Evolutionary conservation across 352 stramenopile genomes (phyloP).

Genomic region (Globisporangium camurandrum): DNA sequence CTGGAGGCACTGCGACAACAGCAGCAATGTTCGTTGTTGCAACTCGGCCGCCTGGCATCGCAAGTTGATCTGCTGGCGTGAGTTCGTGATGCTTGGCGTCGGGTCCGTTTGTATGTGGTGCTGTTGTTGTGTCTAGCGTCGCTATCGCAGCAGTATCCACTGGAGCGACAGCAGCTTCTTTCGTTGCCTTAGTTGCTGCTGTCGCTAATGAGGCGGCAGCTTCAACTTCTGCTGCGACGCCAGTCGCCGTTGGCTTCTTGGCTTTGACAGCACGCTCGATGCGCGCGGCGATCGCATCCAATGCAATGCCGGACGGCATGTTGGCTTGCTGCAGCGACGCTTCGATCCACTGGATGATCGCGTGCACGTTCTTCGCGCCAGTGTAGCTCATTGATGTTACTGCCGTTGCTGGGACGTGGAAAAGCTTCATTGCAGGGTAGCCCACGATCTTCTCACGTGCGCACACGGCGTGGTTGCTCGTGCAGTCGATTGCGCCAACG

Average conservation of each 20-base stretch:
- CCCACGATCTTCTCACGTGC: slow-evolving; percentile 44
- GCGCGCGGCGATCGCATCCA: slow-evolving; percentile 33
- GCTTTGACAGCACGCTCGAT: slow-evolving; percentile 35
- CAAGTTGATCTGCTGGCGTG: background rate
- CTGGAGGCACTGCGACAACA: too few species aligned
- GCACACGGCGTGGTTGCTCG: slow-evolving; percentile 43
- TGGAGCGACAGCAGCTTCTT: background rate
- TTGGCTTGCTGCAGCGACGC: slow-evolving; percentile 35
- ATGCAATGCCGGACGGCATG: slow-evolving; percentile 36
- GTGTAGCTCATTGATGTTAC: slow-evolving; percentile 12
- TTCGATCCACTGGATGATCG: slow-evolving; percentile 59
- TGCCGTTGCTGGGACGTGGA: slow-evolving; percentile 43
- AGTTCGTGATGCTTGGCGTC: slow-evolving; percentile 1
- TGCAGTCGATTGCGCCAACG: slow-evolving; percentile 75
- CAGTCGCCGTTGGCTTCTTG: slow-evolving; percentile 7
- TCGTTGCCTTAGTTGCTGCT: too few species aligned
- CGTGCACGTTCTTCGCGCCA: slow-evolving; percentile 22
- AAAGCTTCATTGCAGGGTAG: slow-evolving; percentile 65
- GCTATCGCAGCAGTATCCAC: background rate
- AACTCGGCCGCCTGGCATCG: background rate
- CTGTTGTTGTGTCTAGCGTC: slow-evolving; percentile 5
- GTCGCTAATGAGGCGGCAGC: too few species aligned
- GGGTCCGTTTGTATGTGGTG: too few species aligned
- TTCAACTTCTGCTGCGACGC: background rate
- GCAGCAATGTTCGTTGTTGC: too few species aligned